Percentiles rank a stretch among this genome's conserved stretches.
phyloP scores from a whole-genome alignment of 768 basidiomycete species.

The Leucocoprinus birnbaumii region DNA sequence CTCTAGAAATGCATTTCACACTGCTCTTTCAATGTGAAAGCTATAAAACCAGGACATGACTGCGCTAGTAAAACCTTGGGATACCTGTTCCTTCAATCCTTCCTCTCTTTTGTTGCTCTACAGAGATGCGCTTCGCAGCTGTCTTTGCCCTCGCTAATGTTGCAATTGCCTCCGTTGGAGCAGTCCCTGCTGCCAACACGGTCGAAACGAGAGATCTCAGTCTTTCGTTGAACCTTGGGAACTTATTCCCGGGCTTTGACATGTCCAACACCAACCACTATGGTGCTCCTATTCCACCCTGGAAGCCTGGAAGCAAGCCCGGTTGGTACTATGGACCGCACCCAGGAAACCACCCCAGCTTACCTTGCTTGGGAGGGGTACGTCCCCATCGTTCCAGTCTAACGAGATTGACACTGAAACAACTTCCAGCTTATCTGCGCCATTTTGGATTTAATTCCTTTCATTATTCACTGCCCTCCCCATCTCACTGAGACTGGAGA shows the following conservation, averaged over 20 bases:
- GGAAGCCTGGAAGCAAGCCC: constrained; percentile 23
- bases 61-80: not conserved
- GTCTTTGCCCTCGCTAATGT: not conserved
- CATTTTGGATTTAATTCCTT: constrained; percentile 17
- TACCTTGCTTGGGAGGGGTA: constrained; percentile 23
- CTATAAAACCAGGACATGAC: constrained; percentile 4
- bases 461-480: constrained; percentile 32
- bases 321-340: constrained; percentile 37
- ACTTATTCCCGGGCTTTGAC: constrained; percentile 5
- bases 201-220: constrained; percentile 2
- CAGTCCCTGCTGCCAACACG: not conserved
- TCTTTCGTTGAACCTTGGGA: constrained; percentile 3
- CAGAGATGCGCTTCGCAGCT: constrained; percentile 7
- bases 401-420: constrained; percentile 7
- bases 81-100: not conserved
- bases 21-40: not conserved
- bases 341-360: constrained; percentile 18
- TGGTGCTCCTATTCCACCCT: constrained; percentile 32
- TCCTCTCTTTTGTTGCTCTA: not conserved
- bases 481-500: no score
- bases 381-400: constrained; percentile 15
- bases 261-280: constrained; percentile 22
- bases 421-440: constrained; percentile 2
- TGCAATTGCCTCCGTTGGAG: constrained; percentile 3
- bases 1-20: not conserved